Conservation (phyloP, 2,329 filamentous ascomycete species). For the Cercospora berteroae region DNA sequence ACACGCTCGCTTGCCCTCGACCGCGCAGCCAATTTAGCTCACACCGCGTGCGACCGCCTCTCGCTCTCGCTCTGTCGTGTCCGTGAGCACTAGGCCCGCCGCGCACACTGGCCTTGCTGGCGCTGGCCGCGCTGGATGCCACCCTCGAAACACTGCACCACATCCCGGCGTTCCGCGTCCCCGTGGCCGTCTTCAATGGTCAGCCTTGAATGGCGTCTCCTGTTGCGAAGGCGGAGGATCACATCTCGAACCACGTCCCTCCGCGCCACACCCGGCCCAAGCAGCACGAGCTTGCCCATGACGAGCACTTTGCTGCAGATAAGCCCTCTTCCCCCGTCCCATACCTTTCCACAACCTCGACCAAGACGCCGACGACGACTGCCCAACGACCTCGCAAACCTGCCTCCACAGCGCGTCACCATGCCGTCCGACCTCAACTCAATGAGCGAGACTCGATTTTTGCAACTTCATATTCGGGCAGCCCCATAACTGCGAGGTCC, state of each 20-base stretch:
- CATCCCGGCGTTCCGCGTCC: background rate
- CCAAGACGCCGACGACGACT: background rate
- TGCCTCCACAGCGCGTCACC: slow-evolving; percentile 20
- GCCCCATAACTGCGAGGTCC: slow-evolving; percentile 41
- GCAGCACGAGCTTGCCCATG: slow-evolving; percentile 13
- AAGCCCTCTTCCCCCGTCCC: slow-evolving; percentile 1
- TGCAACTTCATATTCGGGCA: slow-evolving; percentile 58
- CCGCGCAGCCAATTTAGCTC: background rate
- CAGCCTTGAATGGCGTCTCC: slow-evolving; percentile 10
- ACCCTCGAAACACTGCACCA: background rate
- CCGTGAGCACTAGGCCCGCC: background rate
- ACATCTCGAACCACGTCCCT: slow-evolving; percentile 3
- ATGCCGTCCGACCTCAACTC: slow-evolving; percentile 51
- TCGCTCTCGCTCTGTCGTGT: background rate
- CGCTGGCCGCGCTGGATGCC: background rate
- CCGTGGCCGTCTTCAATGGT: slow-evolving; percentile 8
- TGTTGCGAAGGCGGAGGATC: slow-evolving; percentile 1
- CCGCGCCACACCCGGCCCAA: background rate
- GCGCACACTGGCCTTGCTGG: background rate
- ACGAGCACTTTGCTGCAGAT: slow-evolving; percentile 14
- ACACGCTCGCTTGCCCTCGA: background rate
- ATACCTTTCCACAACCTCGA: background rate
- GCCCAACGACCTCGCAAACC: slow-evolving; percentile 9
- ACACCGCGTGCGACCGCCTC: background rate
- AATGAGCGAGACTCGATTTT: slow-evolving; percentile 64